These are phyloP conservation scores for Eutrema japonicum DNA, from an alignment of 345 rosid species.

Conservation along the genomic window DNA sequence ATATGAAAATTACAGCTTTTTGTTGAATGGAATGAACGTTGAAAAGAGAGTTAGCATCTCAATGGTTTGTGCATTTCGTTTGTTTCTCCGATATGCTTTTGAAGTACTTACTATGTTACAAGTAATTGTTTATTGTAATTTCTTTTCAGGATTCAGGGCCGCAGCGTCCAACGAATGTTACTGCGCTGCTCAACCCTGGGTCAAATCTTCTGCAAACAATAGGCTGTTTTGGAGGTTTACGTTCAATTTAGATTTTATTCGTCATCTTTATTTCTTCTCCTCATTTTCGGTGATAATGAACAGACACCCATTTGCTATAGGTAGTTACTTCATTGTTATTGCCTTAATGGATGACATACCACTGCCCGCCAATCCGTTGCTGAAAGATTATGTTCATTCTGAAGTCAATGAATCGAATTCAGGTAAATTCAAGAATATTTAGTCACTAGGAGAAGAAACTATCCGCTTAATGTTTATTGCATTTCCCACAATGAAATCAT, in stretches of 20 bases:
- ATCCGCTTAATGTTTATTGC: background rate
- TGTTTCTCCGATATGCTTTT: conserved; percentile 19
- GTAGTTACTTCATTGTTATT: conserved; percentile 62
- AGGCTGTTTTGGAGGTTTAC: conserved; percentile 75
- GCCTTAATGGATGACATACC: conserved; percentile 56
- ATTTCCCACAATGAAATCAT: conserved; percentile 15
- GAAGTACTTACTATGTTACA: conserved; percentile 5
- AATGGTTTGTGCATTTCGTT: conserved; percentile 57
- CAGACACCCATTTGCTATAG: conserved; percentile 47
- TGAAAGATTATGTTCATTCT: conserved; percentile 60
- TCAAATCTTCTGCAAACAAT: conserved; percentile 89
- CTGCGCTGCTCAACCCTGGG: conserved; percentile 65
- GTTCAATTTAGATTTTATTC: conserved; percentile 18
- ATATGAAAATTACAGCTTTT: conserved; percentile 57
- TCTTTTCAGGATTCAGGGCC: conserved; percentile 72
- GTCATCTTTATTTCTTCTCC: conserved; percentile 14
- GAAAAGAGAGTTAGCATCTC: conserved; percentile 57
- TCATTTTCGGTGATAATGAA: conserved; percentile 37
- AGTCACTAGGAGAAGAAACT: conserved; percentile 21
- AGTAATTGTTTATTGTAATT: conserved; percentile 23
- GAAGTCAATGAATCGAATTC: conserved; percentile 49
- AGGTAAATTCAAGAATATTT: conserved; percentile 52
- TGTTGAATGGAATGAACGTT: conserved; percentile 73
- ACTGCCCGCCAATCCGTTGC: conserved; percentile 47
- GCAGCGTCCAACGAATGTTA: conserved; percentile 76